phyloP scores from a whole-genome alignment of 176 grass and related monocot genomes.

The Lolium multiflorum region DNA sequence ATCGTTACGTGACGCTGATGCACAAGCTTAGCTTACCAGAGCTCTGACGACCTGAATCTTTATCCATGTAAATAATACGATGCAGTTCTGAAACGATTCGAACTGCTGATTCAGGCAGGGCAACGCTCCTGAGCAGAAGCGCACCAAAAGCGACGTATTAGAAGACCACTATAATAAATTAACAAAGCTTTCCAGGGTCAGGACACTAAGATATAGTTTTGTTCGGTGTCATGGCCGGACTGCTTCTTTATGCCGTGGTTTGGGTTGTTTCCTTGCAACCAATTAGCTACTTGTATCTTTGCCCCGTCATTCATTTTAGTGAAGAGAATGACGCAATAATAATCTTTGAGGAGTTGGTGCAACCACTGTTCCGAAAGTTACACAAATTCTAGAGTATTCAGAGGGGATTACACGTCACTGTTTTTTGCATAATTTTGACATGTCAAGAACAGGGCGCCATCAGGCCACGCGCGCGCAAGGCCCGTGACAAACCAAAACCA shows the following conservation, averaged over 20 bases:
- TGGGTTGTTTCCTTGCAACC: slow-evolving; percentile 42
- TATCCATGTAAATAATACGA: background rate
- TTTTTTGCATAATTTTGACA: slow-evolving; percentile 21
- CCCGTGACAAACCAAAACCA: background rate
- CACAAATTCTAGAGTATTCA: slow-evolving; percentile 32
- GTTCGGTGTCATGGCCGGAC: slow-evolving; percentile 31
- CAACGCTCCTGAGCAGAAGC: slow-evolving; percentile 42
- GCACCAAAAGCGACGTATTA: slow-evolving; percentile 34
- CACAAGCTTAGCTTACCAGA: background rate
- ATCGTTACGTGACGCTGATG: slow-evolving; percentile 32
- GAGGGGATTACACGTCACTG: slow-evolving; percentile 29
- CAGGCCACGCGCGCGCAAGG: slow-evolving; percentile 26
- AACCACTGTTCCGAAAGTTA: slow-evolving; percentile 54
- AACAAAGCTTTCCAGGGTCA: background rate
- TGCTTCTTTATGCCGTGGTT: slow-evolving; percentile 20
- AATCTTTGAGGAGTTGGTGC: slow-evolving; percentile 43
- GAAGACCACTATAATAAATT: slow-evolving; percentile 12
- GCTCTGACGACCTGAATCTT: background rate
- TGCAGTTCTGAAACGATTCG: slow-evolving; percentile 19
- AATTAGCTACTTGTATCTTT: background rate
- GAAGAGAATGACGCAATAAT: slow-evolving; percentile 8
- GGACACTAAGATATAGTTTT: slow-evolving; percentile 13
- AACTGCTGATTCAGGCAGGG: slow-evolving; percentile 10
- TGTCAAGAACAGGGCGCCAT: slow-evolving; percentile 31
- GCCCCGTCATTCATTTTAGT: background rate